Evolutionary conservation across 192 early-diverging fungal species (phyloP).

Genomic region (Physocladia obscura): DNA sequence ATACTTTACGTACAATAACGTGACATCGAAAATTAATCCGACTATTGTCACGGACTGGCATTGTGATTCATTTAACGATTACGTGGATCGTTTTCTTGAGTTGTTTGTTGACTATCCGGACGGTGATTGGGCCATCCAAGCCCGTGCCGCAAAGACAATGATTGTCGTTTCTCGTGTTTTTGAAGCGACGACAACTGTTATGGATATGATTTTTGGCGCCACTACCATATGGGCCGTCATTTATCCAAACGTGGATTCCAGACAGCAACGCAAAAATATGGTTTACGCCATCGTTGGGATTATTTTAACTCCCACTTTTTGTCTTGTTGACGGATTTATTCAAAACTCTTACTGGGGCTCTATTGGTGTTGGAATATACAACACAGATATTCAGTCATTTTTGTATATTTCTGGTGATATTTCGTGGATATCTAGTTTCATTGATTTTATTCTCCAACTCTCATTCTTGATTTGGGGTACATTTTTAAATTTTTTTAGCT

Average conservation of each 20-base stretch:
- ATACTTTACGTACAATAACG: not conserved
- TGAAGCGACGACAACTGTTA: not conserved
- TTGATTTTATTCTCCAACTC: not conserved
- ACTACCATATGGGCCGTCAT: not conserved
- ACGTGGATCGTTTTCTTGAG: not conserved
- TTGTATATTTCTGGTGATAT: not conserved
- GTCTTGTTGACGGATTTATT: not conserved
- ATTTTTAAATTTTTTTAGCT: too few relatives aligned
- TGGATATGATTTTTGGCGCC: not conserved
- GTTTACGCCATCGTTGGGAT: not conserved
- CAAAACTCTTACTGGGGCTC: not conserved
- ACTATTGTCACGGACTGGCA: not conserved
- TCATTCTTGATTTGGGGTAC: not conserved
- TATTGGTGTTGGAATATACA: not conserved
- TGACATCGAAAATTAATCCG: not conserved
- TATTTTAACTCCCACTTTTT: not conserved
- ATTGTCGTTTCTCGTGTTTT: not conserved
- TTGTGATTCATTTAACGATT: not conserved
- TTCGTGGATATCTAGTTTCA: not conserved
- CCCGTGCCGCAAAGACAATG: not conserved
- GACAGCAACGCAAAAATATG: not conserved
- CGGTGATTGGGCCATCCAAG: not conserved
- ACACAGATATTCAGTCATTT: not conserved
- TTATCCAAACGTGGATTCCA: not conserved
- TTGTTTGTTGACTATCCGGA: not conserved